phyloP scores from a whole-genome alignment of 768 basidiomycete species.

The Tubosaeta sp. region DNA sequence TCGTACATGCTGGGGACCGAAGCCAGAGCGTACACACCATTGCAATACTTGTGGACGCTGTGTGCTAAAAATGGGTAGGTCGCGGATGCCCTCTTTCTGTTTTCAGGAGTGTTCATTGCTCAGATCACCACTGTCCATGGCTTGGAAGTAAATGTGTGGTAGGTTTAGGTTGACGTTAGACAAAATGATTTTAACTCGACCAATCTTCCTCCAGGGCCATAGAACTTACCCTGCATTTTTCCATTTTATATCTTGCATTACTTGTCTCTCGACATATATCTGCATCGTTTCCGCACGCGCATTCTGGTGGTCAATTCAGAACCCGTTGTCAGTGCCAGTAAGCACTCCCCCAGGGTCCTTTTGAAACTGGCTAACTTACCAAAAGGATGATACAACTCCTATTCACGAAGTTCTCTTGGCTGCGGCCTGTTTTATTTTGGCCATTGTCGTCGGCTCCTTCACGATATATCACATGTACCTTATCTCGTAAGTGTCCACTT shows the following conservation, averaged over 20 bases:
- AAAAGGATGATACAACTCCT: constrained; percentile 59
- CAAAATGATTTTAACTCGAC: neutral
- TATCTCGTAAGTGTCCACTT: constrained; percentile 48
- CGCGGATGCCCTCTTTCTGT: neutral
- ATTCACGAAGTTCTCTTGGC: constrained; percentile 66
- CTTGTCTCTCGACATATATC: constrained; percentile 60
- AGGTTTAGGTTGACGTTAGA: constrained; percentile 21
- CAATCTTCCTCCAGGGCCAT: constrained; percentile 52
- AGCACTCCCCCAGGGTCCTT: constrained; percentile 22
- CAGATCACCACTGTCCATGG: constrained; percentile 90
- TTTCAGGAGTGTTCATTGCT: constrained; percentile 7
- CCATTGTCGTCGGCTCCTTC: constrained; percentile 72
- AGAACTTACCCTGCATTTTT: constrained; percentile 82
- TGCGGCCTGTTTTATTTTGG: constrained; percentile 55
- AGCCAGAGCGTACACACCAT: constrained; percentile 79
- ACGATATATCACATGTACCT: constrained; percentile 74
- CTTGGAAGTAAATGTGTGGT: constrained; percentile 74
- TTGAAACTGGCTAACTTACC: constrained; percentile 2
- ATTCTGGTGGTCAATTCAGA: constrained; percentile 61
- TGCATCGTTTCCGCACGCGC: constrained; percentile 48
- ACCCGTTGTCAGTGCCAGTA: constrained; percentile 56
- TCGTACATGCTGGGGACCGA: constrained; percentile 72
- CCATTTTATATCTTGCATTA: constrained; percentile 66
- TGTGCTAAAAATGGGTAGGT: constrained; percentile 79
- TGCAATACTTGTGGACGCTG: constrained; percentile 73